These are phyloP conservation scores for Verticillium dahliae DNA, from an alignment of 2,329 filamentous ascomycete species.

Conservation along the genomic window DNA sequence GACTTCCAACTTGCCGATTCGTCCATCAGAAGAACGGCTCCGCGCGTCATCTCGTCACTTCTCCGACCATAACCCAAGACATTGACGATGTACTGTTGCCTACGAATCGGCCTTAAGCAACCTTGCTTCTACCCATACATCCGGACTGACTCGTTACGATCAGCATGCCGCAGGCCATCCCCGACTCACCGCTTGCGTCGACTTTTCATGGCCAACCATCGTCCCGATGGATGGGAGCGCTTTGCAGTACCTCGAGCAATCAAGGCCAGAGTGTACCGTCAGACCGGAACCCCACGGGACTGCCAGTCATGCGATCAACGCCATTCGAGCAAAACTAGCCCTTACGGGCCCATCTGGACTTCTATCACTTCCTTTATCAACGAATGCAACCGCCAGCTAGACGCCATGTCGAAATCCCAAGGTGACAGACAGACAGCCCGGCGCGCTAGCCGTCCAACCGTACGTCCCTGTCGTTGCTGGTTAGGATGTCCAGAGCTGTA, in stretches of 20 bases:
- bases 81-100: not conserved
- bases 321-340: not conserved
- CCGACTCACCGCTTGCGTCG: not conserved
- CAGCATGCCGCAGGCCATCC: not conserved
- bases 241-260: not conserved
- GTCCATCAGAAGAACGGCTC: not conserved
- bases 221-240: not conserved
- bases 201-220: not conserved
- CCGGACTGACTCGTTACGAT: not conserved
- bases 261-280: not conserved
- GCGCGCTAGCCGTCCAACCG: not conserved
- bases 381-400: not conserved
- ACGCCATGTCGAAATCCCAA: not conserved
- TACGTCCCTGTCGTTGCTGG: not conserved
- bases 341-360: not conserved
- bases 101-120: not conserved
- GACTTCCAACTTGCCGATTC: no score
- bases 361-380: not conserved
- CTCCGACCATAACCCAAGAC: not conserved
- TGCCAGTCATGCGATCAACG: not conserved
- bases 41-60: not conserved
- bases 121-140: not conserved
- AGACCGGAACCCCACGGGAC: not conserved
- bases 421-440: not conserved
- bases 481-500: not conserved